A percentile compares a stretch with the other conserved stretches of the same genome.
These are phyloP conservation scores for Cyberlindnera saturnus DNA, from an alignment of 805 yeast genomes.

Conservation along the genomic window DNA sequence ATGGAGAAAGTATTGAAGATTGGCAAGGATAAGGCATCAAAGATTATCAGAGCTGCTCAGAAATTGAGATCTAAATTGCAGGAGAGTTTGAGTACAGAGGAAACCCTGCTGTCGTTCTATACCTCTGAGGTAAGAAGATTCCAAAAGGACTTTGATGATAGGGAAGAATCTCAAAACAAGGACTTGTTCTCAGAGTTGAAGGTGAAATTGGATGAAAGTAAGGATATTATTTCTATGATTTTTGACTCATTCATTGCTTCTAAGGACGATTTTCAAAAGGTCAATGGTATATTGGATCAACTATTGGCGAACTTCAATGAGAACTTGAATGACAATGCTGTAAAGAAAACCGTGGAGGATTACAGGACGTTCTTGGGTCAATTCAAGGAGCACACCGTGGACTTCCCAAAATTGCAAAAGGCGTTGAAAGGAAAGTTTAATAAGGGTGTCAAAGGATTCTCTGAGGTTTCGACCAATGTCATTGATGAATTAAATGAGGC, in stretches of 20 bases:
- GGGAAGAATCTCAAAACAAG: slow-evolving; percentile 10
- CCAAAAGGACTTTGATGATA: background rate
- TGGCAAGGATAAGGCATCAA: slow-evolving; percentile 15
- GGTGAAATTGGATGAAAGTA: slow-evolving; percentile 1
- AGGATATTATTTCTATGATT: slow-evolving; percentile 11
- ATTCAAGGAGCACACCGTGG: slow-evolving; percentile 1
- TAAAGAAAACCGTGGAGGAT: slow-evolving; percentile 59
- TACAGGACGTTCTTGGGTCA: slow-evolving; percentile 20
- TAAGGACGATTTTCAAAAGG: slow-evolving; percentile 16
- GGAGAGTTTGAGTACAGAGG: slow-evolving; percentile 5
- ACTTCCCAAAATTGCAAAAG: background rate
- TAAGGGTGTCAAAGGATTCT: background rate
- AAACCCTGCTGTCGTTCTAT: slow-evolving; percentile 4
- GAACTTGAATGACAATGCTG: slow-evolving; percentile 82
- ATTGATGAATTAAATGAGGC: slow-evolving; percentile 4
- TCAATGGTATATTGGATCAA: slow-evolving; percentile 35
- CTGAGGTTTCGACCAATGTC: slow-evolving; percentile 2
- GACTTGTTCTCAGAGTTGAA: slow-evolving; percentile 6
- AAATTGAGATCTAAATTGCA: slow-evolving; percentile 17
- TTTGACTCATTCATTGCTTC: slow-evolving; percentile 19
- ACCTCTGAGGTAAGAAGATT: slow-evolving; percentile 8
- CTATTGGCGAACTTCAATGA: slow-evolving; percentile 65
- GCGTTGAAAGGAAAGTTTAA: background rate
- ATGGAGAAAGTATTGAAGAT: slow-evolving; percentile 11
- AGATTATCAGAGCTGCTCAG: slow-evolving; percentile 18